Base-by-base conservation (phyloP, 1,139 yeast genomes). In the Yamadazyma kanchanaburiensis region DNA sequence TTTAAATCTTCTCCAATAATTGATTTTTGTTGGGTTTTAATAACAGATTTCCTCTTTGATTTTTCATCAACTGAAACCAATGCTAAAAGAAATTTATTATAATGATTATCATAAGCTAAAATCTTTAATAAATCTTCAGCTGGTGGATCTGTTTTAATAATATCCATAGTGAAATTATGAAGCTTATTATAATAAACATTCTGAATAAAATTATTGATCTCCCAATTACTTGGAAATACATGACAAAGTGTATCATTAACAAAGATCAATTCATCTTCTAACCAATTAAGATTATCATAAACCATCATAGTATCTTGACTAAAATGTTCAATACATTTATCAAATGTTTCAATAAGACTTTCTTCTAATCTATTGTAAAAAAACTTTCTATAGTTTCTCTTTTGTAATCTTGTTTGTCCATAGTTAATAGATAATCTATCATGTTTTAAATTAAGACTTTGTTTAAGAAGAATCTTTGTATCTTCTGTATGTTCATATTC, bases 401-500 rank as follows among this genome's bases (percentile, higher is more conserved):
- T 65, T 3, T 54, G 38, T 4, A 73, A 60, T 41, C 86, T 60
- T 31, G 45, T 59, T 12, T 42, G 46, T 7, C 60, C 43, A 40
- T 67, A 67, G 17, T 42, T 31, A 5, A 32, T 17, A 38, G 55
- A 49, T 9, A 53, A 38, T 2, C 51, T 43, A 18, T 45, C 46
- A 11, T 38, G 45, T 31, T 39, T 47, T 40, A 59, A 53, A 32
- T 50, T 52, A 26, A 80, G 62, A 29, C 66, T 68, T 25, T 65
- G 55, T 36, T 74, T 60, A n/a, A 82, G 62, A 7, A 61, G 51
- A 19, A 79, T 65, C 43, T 80, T 79, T 37, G 79, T 54, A 48
- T 91, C 98, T 46, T 84, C 88, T 23, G 72, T 66, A 40, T 83
- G 84, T 53, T 94, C 99, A 41, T 64, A 71, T 39, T 88, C 94